phyloP scores from a whole-genome alignment of 441 rosid genomes.

The Rhodomyrtus psidioides region DNA sequence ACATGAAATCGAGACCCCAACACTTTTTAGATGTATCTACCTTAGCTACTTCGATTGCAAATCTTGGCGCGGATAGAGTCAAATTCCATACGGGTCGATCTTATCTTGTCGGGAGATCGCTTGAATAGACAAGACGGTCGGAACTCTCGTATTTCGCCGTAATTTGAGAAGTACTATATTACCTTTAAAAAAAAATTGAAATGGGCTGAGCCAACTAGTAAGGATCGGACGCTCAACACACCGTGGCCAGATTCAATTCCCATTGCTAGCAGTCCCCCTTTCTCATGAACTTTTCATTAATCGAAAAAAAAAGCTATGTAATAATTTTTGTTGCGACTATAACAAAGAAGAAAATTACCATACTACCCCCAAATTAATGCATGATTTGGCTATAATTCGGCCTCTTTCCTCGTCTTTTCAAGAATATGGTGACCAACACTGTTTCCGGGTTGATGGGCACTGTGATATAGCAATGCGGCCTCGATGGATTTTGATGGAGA shows the following conservation, averaged over 20 bases:
- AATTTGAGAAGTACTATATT: too few species aligned
- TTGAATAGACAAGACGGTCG: accelerated
- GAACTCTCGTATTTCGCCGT: accelerated
- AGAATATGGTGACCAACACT: neutral
- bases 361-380: too few species aligned
- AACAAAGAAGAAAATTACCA: too few species aligned
- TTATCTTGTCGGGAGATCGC: neutral
- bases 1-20: neutral
- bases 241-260: neutral
- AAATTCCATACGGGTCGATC: neutral
- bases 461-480: too few species aligned
- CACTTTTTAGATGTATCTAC: neutral
- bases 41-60: neutral
- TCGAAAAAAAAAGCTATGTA: too few species aligned
- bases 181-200: too few species aligned
- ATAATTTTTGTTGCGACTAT: too few species aligned
- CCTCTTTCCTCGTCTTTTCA: accelerated
- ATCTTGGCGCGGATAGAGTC: neutral
- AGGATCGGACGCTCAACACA: neutral
- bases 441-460: too few species aligned
- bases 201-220: neutral
- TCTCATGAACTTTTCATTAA: too few species aligned
- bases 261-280: neutral
- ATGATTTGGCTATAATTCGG: neutral
- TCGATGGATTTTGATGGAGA: too few species aligned